These are phyloP conservation scores for Penicillium sp. DNA, from an alignment of 2,329 filamentous ascomycete genomes.

Conservation along the genomic window DNA sequence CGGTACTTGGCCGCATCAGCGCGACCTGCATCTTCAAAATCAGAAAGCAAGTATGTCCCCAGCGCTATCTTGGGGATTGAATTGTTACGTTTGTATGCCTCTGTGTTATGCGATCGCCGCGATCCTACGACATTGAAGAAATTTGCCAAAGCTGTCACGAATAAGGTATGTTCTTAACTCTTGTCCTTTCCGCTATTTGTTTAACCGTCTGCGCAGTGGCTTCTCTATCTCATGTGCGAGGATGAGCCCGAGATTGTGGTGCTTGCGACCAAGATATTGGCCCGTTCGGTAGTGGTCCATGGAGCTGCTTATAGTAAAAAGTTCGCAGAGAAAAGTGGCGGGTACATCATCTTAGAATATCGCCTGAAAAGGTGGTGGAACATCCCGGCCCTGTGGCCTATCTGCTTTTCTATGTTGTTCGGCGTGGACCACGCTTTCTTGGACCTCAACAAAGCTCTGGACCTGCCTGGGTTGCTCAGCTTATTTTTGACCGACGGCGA, in stretches of 20 bases:
- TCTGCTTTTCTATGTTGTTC: conserved; percentile 85
- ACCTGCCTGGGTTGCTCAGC: conserved; percentile 68
- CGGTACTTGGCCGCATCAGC: conserved; percentile 33
- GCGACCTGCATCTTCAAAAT: conserved; percentile 34
- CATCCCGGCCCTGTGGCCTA: conserved; percentile 75
- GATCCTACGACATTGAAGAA: conserved; percentile 70
- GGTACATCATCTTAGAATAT: conserved; percentile 79
- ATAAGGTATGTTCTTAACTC: conserved; percentile 61
- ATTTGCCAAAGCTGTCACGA: conserved; percentile 91
- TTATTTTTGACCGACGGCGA: conserved; percentile 60
- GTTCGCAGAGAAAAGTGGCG: conserved; percentile 79
- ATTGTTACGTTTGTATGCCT: conserved; percentile 72
- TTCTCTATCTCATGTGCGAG: conserved; percentile 85
- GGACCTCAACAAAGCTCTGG: conserved; percentile 69
- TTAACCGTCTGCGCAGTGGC: conserved; percentile 59
- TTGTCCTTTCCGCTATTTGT: background rate
- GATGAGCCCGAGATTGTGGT: conserved; percentile 78
- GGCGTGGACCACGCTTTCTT: conserved; percentile 73
- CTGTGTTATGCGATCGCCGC: conserved; percentile 70
- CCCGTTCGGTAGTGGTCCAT: conserved; percentile 76
- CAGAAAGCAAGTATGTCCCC: conserved; percentile 41
- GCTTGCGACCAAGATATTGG: conserved; percentile 75
- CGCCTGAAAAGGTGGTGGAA: conserved; percentile 86
- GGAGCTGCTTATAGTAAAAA: conserved; percentile 78
- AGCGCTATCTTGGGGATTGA: conserved; percentile 69